These are phyloP conservation scores for Eucalyptus cloeziana DNA, from an alignment of 345 rosid species.

Conservation along the genomic window DNA sequence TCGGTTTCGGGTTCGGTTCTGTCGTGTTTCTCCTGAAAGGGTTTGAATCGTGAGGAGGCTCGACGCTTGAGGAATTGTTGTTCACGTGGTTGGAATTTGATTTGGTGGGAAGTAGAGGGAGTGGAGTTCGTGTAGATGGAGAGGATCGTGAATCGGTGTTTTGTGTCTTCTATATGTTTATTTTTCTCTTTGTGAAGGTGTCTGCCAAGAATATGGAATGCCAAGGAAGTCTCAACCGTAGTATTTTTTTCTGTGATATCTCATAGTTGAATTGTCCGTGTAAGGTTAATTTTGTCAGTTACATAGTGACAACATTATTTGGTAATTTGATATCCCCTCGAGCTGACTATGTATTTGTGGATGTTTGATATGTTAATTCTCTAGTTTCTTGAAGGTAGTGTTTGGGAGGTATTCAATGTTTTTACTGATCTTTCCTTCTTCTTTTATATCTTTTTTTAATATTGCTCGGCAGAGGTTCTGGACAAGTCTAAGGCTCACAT, in stretches of 20 bases:
- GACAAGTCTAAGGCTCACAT: conserved; percentile 56
- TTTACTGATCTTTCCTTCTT: neutral
- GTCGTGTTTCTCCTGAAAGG: neutral
- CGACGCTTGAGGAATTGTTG: neutral
- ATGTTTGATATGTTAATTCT: neutral
- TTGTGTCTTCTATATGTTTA: neutral
- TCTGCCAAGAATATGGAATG: neutral
- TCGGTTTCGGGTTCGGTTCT: neutral
- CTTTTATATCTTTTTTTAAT: neutral
- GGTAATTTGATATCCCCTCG: neutral
- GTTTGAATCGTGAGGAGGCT: neutral
- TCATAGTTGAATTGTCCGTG: neutral
- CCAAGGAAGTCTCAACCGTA: neutral
- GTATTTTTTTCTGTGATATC: neutral
- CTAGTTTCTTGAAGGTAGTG: neutral
- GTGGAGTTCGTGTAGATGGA: neutral
- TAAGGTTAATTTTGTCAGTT: neutral
- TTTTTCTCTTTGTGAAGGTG: neutral
- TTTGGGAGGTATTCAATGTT: neutral
- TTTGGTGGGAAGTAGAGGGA: neutral
- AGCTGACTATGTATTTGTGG: neutral
- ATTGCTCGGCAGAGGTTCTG: conserved; percentile 35
- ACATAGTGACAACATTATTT: neutral
- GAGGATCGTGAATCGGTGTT: neutral
- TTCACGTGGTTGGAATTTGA: neutral